phyloP scores from a whole-genome alignment of 371 early-diverging fungal species.

The Umbelopsis sp. region DNA sequence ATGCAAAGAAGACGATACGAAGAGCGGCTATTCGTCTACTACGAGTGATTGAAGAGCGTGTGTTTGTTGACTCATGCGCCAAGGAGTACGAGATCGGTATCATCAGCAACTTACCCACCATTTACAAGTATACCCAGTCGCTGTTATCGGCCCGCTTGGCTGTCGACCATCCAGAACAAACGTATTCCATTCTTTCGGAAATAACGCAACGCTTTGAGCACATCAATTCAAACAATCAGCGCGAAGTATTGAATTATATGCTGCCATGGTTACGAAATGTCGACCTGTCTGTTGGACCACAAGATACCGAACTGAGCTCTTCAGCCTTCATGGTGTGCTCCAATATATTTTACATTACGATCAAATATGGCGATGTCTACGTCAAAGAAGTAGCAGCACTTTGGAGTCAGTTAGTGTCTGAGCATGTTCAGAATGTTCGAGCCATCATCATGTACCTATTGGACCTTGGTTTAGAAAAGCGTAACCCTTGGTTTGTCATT shows the following conservation, averaged over 20 bases:
- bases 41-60: conserved; percentile 72
- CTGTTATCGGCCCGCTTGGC: conserved; percentile 73
- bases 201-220: conserved; percentile 76
- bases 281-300: conserved; percentile 57
- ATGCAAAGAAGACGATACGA: conserved; percentile 75
- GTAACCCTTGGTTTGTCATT: conserved; percentile 79
- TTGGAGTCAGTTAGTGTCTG: conserved; percentile 80
- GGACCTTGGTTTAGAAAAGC: conserved; percentile 71
- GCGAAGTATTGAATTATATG: conserved; percentile 76
- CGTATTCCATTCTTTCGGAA: conserved; percentile 79
- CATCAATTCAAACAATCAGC: conserved; percentile 62
- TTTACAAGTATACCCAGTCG: conserved; percentile 83
- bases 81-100: conserved; percentile 75
- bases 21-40: conserved; percentile 78
- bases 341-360: conserved; percentile 85
- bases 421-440: conserved; percentile 65
- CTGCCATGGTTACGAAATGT: conserved; percentile 89
- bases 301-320: conserved; percentile 53
- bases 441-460: conserved; percentile 77
- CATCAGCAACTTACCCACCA: conserved; percentile 76
- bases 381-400: conserved; percentile 78
- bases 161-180: conserved; percentile 66
- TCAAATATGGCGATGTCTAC: conserved; percentile 78
- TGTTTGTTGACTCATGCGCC: conserved; percentile 66
- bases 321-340: conserved; percentile 74